Evolutionary conservation across 176 grass and related monocot genomes (phyloP), one percentile per base, ranked within the genome.

Genomic region (Musa schizocarpa): DNA sequence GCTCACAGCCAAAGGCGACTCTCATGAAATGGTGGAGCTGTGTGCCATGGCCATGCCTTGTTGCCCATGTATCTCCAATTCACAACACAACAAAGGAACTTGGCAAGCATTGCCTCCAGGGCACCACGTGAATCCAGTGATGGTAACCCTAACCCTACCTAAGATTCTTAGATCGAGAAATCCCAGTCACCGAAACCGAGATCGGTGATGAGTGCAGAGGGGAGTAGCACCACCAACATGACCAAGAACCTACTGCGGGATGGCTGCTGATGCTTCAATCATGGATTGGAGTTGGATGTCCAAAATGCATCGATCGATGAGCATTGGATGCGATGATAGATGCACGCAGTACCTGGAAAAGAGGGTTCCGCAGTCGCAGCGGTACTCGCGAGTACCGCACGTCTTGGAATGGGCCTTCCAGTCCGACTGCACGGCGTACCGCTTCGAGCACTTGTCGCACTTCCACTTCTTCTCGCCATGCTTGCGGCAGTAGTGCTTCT

Each of bases 351-450:
- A 79, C 77, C 77, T 79, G 43, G 77, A 79, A 52, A 79, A 79
- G 52, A 79, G 77, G 53, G 77, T 79, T 23, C 77, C 77, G 17
- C 77, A 79, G 66, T 79, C 65, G 53, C 77, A 79, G 65, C 77
- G 77, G 77, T 79, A 79, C 53, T 79, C 77, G 26, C 77, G 65
- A 2, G 77, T 79, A 66, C 77, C 77, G 64, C 77, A 79, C 16
- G 77, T 79, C 66, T 79, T 79, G 24, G 77, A 69, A 19, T 79
- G 77, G 7, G 77, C 77, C 77, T 79, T 79, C 77, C 77, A 79
- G 64, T 79, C 77, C 12, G 77, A 79, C 65, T 79, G 77, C 52
- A 79, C 77, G 27, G 77, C 77, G 19, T 79, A 79, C 9, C 66
- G 52, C 77, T 79, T 79, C 19, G 75, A 64, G 75, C 75, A 77